Conservation (phyloP, 2,329 filamentous ascomycete species). For the Nigrograna mackinnonii region DNA sequence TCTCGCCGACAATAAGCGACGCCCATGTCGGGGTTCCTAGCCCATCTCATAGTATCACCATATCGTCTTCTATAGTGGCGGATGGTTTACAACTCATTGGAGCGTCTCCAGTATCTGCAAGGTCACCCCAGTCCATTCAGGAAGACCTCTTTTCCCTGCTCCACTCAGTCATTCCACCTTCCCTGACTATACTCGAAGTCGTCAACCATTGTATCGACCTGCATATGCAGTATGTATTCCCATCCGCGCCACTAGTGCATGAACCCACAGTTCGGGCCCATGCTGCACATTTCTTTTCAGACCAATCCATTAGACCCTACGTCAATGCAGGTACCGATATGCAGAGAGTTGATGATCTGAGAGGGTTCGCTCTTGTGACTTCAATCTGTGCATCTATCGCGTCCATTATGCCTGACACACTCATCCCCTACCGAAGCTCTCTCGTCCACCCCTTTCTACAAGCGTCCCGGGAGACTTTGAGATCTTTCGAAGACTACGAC, state of each 20-base stretch:
- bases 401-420: conserved; percentile 1
- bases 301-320: neutral
- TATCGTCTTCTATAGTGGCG: no score
- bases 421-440: neutral
- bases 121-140: neutral
- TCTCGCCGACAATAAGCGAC: no score
- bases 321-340: neutral
- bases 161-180: neutral
- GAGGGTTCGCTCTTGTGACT: conserved; percentile 3
- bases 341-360: neutral
- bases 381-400: conserved; percentile 3
- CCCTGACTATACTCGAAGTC: neutral
- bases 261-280: conserved; percentile 1
- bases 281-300: conserved; percentile 1
- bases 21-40: no score
- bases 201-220: conserved; percentile 2
- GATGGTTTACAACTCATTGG: no score
- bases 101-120: no score
- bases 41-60: no score
- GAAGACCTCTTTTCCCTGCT: neutral
- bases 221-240: conserved; percentile 4
- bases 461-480: conserved; percentile 1
- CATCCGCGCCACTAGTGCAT: conserved; percentile 1
- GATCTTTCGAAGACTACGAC: conserved; percentile 3
- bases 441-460: conserved; percentile 1